These are phyloP conservation scores for Neofusicoccum sp. DNA, from an alignment of 2,329 filamentous ascomycete genomes.

Conservation along the genomic window DNA sequence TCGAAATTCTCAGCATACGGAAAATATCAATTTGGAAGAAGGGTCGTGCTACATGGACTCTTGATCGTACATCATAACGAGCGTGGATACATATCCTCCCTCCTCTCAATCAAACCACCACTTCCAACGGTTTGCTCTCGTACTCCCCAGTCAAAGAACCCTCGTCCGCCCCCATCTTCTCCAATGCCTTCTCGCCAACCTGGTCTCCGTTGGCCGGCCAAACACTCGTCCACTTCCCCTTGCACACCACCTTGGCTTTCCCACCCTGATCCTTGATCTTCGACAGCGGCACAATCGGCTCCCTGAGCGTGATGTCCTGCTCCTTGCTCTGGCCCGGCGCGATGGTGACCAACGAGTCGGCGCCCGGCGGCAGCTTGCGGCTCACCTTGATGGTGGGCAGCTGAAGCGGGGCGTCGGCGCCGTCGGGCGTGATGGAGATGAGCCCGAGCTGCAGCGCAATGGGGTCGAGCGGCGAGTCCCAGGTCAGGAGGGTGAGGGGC, in stretches of 20 bases:
- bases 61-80: too few relatives aligned
- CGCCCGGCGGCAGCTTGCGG: conserved; percentile 37
- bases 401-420: conserved; percentile 30
- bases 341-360: conserved; percentile 36
- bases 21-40: too few relatives aligned
- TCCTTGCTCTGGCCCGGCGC: conserved; percentile 32
- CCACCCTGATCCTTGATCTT: conserved; percentile 34
- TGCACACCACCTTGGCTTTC: conserved; percentile 38
- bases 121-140: too few relatives aligned
- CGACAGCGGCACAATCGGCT: conserved; percentile 38
- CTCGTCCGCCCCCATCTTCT: too few relatives aligned
- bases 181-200: too few relatives aligned
- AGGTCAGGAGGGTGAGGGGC: conserved; percentile 38
- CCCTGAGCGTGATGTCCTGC: conserved; percentile 34
- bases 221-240: conserved; percentile 9
- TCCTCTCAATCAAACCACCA: too few relatives aligned
- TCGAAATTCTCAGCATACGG: too few relatives aligned
- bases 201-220: background rate
- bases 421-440: conserved; percentile 32
- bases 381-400: conserved; percentile 29
- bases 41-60: too few relatives aligned
- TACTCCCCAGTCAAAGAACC: too few relatives aligned
- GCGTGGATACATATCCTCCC: too few relatives aligned
- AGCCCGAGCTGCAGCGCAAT: conserved; percentile 39
- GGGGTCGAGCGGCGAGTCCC: conserved; percentile 42